Conservation (phyloP, 2,329 filamentous ascomycete genomes). For the Fragosphaeria purpurea region DNA sequence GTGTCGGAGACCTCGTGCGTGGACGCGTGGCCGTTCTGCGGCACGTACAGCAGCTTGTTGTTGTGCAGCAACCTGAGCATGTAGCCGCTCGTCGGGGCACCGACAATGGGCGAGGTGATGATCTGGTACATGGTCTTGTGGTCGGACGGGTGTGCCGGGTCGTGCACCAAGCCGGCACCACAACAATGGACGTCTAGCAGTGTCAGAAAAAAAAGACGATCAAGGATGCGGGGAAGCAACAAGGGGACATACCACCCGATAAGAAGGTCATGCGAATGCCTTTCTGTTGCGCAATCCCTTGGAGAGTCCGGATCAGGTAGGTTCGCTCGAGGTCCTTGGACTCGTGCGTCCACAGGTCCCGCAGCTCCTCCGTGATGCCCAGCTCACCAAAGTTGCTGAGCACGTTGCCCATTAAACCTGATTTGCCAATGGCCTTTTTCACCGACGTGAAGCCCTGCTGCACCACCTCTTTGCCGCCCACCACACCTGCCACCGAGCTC, state of each 20-base stretch:
- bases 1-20: constrained; percentile 74
- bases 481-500: constrained; percentile 86
- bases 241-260: constrained; percentile 57
- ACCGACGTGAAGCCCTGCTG: constrained; percentile 87
- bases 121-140: constrained; percentile 99
- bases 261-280: constrained; percentile 94
- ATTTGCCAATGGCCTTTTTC: constrained; percentile 94
- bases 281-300: constrained; percentile 92
- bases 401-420: constrained; percentile 88
- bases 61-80: constrained; percentile 92
- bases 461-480: constrained; percentile 88
- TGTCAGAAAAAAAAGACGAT: neutral
- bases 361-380: constrained; percentile 84
- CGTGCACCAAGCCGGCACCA: constrained; percentile 87
- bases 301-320: constrained; percentile 89
- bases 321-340: constrained; percentile 95
- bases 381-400: constrained; percentile 95
- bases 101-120: constrained; percentile 80
- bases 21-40: constrained; percentile 71
- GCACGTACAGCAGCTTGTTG: constrained; percentile 85
- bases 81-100: constrained; percentile 74
- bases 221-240: neutral
- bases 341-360: constrained; percentile 97
- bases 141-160: constrained; percentile 80
- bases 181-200: constrained; percentile 68